These are phyloP conservation scores for Sugiyamaella marilandica DNA, from an alignment of 805 yeast genomes.

Conservation along the genomic window DNA sequence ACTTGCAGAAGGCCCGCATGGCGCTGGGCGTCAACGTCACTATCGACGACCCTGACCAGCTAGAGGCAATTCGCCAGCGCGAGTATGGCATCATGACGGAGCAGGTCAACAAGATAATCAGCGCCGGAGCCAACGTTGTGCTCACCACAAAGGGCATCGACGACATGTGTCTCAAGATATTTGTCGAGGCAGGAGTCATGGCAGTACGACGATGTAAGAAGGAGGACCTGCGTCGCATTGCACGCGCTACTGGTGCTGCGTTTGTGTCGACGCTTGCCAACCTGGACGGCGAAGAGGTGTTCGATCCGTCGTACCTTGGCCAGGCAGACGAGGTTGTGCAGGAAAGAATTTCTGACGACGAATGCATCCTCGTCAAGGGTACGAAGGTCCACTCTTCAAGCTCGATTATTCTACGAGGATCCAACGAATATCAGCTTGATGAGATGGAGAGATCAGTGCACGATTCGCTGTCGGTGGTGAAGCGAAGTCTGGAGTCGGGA, in stretches of 20 bases:
- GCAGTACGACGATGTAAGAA: slow-evolving; percentile 96
- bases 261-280: slow-evolving; percentile 81
- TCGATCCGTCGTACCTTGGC: slow-evolving; percentile 80
- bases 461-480: slow-evolving; percentile 90
- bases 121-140: slow-evolving; percentile 89
- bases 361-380: slow-evolving; percentile 87
- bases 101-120: slow-evolving; percentile 72
- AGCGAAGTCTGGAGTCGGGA: slow-evolving; percentile 93
- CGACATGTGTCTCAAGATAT: slow-evolving; percentile 84
- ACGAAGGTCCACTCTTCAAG: slow-evolving; percentile 87
- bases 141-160: slow-evolving; percentile 93
- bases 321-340: slow-evolving; percentile 87
- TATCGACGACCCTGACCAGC: slow-evolving; percentile 94
- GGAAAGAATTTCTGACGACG: slow-evolving; percentile 90
- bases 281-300: slow-evolving; percentile 92
- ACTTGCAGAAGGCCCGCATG: slow-evolving; percentile 93
- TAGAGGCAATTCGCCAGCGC: slow-evolving; percentile 85
- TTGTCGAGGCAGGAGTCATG: slow-evolving; percentile 87
- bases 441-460: slow-evolving; percentile 98
- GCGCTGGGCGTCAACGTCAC: slow-evolving; percentile 97
- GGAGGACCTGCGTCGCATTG: slow-evolving; percentile 94
- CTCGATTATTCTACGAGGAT: slow-evolving; percentile 89
- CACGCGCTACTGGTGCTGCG: slow-evolving; percentile 97
- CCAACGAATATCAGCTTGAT: slow-evolving; percentile 88
- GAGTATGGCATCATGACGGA: slow-evolving; percentile 84